Percentiles rank a stretch among this genome's conserved stretches.
phyloP scores from a whole-genome alignment of 352 stramenopile species.

The Globisporangium spiculum region DNA sequence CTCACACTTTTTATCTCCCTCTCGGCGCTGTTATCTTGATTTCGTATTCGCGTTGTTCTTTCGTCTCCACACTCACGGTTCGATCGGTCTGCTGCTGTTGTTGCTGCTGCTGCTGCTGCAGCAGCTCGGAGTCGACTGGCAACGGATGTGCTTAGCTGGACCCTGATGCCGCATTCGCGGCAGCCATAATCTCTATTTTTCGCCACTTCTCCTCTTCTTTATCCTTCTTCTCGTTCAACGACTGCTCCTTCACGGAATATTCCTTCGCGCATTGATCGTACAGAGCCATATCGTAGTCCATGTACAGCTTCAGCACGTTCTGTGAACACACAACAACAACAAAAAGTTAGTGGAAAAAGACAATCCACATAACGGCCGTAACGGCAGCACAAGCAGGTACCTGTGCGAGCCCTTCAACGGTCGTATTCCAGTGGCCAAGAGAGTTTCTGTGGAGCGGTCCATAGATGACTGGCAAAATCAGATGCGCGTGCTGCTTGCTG shows the following conservation, averaged over 20 bases:
- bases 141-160: conserved; percentile 18
- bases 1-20: conserved; percentile 15
- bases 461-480: conserved; percentile 96
- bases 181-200: conserved; percentile 91
- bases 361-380: background rate
- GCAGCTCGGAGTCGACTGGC: conserved; percentile 14
- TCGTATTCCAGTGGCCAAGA: conserved; percentile 96
- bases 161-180: conserved; percentile 53
- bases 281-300: conserved; percentile 93
- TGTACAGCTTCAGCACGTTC: conserved; percentile 90
- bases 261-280: conserved; percentile 91
- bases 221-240: conserved; percentile 62
- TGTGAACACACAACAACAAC: conserved; percentile 17
- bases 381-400: conserved; percentile 25
- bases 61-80: conserved; percentile 8
- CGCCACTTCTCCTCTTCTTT: conserved; percentile 90
- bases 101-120: background rate
- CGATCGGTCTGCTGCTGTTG: background rate
- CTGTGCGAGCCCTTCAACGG: conserved; percentile 93
- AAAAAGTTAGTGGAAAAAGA: conserved; percentile 8
- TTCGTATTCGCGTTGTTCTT: conserved; percentile 8
- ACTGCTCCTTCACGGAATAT: conserved; percentile 75
- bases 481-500: conserved; percentile 90
- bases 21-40: conserved; percentile 12
- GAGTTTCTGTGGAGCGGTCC: conserved; percentile 84